Base-by-base conservation (phyloP, 345 rosid genomes). In the Melastoma malabathricum region DNA sequence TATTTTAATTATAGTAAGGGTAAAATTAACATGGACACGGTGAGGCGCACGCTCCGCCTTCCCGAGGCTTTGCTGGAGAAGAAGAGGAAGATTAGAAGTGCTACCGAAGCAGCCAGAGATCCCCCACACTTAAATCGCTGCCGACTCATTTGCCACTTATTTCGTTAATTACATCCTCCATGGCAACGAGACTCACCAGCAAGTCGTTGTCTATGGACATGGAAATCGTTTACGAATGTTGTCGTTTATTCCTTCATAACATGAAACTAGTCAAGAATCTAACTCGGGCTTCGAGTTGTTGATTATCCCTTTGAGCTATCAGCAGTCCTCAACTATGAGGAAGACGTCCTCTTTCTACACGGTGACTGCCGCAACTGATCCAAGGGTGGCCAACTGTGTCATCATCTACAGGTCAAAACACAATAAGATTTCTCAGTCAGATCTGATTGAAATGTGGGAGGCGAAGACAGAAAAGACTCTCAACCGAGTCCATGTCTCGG, bases 281-380 rank as follows among this genome's bases (percentile, higher is more conserved):
- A 15, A 13, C 15, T 46, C 10, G n/a, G 3, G 9, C 18, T 46
- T 46, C 3, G 18, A n/a, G 10, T 46, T 46, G 18, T 46, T 46
- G 6, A n/a, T 44, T 13, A 14, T 23, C 8, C 16, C 7, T 44
- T 16, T 29, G 5, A 10, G 7, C 7, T 4, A 19, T 19, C 38
- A 72, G 72, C 67, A 38, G 67, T 67, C 14, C 50, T 67, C 45
- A 72, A 72, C 44, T 50, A 47, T 0, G 72, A 72, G 44, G 70
- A 58, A 55, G 76, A 72, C 20, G 54, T 67, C n/a, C 1, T 72
- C 76, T 2, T 14, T 43, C 18, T 72, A 72, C 56, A 72, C 76
- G 0, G 43, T 67, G 19, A 67, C 29, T 46, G 72, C 62, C 19
- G 65, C 70, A 3, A 61, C 54, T 0, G 76, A 72, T 67, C 67